A percentile compares a stretch with the other conserved stretches of the same genome.
These are phyloP conservation scores for Dryas alaskensis DNA, from an alignment of 306 rosid genomes.

Conservation along the genomic window DNA sequence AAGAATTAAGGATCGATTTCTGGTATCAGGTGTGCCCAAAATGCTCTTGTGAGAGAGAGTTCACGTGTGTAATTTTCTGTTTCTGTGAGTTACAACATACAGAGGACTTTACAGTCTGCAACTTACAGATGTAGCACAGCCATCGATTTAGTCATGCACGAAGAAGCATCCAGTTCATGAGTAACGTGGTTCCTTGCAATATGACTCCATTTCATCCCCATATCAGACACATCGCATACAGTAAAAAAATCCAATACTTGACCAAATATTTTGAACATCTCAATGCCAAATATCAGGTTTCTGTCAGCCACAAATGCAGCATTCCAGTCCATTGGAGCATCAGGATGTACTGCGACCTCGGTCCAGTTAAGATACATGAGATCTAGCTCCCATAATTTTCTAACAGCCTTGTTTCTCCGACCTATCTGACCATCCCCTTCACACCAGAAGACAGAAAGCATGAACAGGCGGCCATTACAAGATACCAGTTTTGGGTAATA, in stretches of 20 bases:
- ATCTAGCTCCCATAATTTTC: constrained; percentile 95
- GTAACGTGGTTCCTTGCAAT: constrained; percentile 78
- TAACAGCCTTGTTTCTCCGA: constrained; percentile 86
- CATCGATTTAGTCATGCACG: constrained; percentile 80
- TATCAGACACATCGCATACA: constrained; percentile 65
- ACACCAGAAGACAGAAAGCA: constrained; percentile 95
- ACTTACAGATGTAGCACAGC: constrained; percentile 78
- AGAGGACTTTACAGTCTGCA: constrained; percentile 17
- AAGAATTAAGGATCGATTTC: constrained; percentile 33
- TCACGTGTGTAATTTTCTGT: neutral
- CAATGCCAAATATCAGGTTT: constrained; percentile 82
- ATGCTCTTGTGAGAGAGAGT: constrained; percentile 12
- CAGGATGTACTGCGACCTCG: constrained; percentile 91
- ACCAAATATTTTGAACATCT: constrained; percentile 99
- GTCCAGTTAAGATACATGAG: constrained; percentile 78
- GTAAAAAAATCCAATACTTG: constrained; percentile 93
- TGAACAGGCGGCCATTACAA: constrained; percentile 64
- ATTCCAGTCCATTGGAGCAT: constrained; percentile 99
- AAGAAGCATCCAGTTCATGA: constrained; percentile 89
- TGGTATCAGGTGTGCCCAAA: constrained; percentile 18
- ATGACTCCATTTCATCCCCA: constrained; percentile 70
- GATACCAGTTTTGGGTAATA: constrained; percentile 88
- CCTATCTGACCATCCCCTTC: constrained; percentile 99
- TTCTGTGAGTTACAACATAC: neutral
- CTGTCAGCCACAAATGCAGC: constrained; percentile 75